Evolutionary conservation across 2,329 filamentous ascomycete genomes (phyloP), one percentile per base, ranked within the genome.

Genomic region (Myrmaecium sp.): DNA sequence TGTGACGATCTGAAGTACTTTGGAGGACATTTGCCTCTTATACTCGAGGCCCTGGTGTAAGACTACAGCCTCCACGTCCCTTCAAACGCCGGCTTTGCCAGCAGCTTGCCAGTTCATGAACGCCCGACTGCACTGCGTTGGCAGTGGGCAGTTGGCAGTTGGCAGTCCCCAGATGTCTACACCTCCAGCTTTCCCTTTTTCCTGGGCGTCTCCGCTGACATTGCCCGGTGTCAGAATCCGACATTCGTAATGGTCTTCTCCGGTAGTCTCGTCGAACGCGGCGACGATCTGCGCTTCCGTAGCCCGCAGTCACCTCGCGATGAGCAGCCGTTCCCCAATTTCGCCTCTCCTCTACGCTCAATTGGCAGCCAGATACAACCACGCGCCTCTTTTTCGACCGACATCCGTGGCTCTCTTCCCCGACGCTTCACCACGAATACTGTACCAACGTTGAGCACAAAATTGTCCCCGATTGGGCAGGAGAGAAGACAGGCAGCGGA

Each of bases 101-200:
- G n/a, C n/a, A n/a, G n/a, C n/a, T n/a, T n/a, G n/a, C n/a, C n/a
- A n/a, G n/a, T n/a, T n/a, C n/a, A n/a, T n/a, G n/a, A n/a, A n/a
- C n/a, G n/a, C n/a, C n/a, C n/a, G n/a, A n/a, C n/a, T n/a, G n/a
- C n/a, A n/a, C n/a, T n/a, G n/a, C n/a, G n/a, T n/a, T n/a, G n/a
- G n/a, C n/a, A n/a, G n/a, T n/a, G n/a, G n/a, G n/a, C n/a, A n/a
- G n/a, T n/a, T n/a, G n/a, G n/a, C n/a, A n/a, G n/a, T n/a, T n/a
- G n/a, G n/a, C n/a, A n/a, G n/a, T n/a, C n/a, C n/a, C n/a, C n/a
- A 81, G 15, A 95, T 77, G 39, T 98, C 89, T 14, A 98, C 69
- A 48, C 98, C 89, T 20, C 86, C 89, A 4, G 79, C 84, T 66
- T 94, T 94, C 19, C 59, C 44, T 70, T 95, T 98, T 43, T 82